Percentiles rank a stretch among this genome's conserved stretches.
These are phyloP conservation scores for Pythium vanterpoolii DNA, from an alignment of 352 stramenopile genomes.

Conservation along the genomic window DNA sequence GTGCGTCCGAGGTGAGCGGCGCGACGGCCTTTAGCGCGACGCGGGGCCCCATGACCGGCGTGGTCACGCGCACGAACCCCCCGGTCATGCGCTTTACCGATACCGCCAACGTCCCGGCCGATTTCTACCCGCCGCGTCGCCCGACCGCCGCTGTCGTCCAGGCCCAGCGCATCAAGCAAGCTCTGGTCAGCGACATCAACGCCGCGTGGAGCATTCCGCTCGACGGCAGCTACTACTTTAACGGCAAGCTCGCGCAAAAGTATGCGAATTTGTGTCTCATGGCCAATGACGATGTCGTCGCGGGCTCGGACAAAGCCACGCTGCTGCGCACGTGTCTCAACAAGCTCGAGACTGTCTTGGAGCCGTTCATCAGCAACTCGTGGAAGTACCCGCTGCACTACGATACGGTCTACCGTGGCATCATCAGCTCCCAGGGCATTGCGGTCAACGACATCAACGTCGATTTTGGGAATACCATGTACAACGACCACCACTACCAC, in stretches of 20 bases:
- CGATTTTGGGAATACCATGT: constrained; percentile 72
- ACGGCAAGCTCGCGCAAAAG: constrained; percentile 57
- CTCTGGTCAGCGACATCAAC: constrained; percentile 42
- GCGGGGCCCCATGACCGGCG: no score
- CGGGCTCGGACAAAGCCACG: constrained; percentile 31
- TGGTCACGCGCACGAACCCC: no score
- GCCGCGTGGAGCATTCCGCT: constrained; percentile 40
- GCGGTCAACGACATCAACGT: constrained; percentile 39
- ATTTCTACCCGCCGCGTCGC: constrained; percentile 49
- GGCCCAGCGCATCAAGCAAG: constrained; percentile 39
- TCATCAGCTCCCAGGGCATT: constrained; percentile 53
- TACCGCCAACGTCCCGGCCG: constrained; percentile 29
- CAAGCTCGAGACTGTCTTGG: constrained; percentile 29
- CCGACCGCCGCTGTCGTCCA: constrained; percentile 25
- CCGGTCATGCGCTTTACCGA: no score
- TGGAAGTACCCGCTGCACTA: constrained; percentile 56
- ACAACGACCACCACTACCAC: constrained; percentile 79
- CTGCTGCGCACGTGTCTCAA: constrained; percentile 37
- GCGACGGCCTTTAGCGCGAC: no score
- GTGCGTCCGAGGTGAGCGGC: constrained; percentile 36
- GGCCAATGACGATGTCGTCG: constrained; percentile 38
- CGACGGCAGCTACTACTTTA: constrained; percentile 65
- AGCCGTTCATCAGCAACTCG: constrained; percentile 41
- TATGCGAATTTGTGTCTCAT: constrained; percentile 62
- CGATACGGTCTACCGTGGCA: constrained; percentile 49